Evolutionary conservation across 495 filamentous ascomycete genomes (phyloP).

Genomic region (Talaromyces ruber): DNA sequence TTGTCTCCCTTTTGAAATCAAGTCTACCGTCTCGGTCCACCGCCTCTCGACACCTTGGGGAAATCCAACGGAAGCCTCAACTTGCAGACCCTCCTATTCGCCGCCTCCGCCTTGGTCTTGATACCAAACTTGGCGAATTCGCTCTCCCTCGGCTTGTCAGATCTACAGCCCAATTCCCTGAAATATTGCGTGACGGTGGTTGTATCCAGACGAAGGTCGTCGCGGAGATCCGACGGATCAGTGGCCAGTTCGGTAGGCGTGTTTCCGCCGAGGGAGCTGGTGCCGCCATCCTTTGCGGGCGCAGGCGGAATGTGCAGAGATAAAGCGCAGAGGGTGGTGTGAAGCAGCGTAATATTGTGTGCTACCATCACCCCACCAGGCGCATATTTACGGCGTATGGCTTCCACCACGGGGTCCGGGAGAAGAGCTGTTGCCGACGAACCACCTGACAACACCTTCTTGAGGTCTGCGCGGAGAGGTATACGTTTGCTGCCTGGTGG

Average conservation of each 20-base stretch:
- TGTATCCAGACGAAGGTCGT: constrained; percentile 70
- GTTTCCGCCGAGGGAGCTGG: constrained; percentile 36
- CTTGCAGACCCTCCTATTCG: constrained; percentile 53
- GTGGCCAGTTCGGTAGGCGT: constrained; percentile 71
- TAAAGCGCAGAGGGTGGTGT: constrained; percentile 60
- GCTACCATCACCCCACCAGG: constrained; percentile 48
- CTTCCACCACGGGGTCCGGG: constrained; percentile 57
- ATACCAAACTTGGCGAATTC: constrained; percentile 36
- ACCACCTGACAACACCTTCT: constrained; percentile 24
- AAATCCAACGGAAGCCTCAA: constrained; percentile 77
- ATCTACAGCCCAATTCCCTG: constrained; percentile 67
- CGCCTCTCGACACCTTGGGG: constrained; percentile 51
- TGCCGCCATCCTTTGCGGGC: constrained; percentile 30
- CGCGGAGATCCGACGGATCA: constrained; percentile 64
- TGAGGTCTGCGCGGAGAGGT: constrained; percentile 32
- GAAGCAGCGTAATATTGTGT: constrained; percentile 53
- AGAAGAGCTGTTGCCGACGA: constrained; percentile 17
- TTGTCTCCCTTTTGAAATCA: background rate
- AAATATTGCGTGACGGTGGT: constrained; percentile 56
- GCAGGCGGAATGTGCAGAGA: constrained; percentile 44
- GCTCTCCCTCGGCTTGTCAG: constrained; percentile 31
- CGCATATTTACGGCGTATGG: constrained; percentile 61
- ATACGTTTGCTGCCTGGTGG: constrained; percentile 27
- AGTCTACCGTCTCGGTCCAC: constrained; percentile 14
- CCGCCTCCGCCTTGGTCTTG: constrained; percentile 51